These are phyloP conservation scores for Termitomyces sp. DNA, from an alignment of 768 basidiomycete genomes.

Conservation along the genomic window DNA sequence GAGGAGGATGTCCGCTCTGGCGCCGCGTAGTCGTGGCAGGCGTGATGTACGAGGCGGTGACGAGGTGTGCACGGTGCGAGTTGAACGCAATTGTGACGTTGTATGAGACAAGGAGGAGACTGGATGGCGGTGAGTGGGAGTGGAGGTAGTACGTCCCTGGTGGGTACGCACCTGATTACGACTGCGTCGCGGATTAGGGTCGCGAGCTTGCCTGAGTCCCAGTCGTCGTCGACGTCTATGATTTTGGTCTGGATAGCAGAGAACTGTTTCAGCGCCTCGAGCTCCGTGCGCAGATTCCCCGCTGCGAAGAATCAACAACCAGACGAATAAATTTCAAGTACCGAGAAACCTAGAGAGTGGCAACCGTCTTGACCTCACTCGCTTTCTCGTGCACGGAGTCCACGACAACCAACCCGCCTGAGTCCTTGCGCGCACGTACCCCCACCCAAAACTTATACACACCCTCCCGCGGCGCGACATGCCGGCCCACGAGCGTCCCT, in stretches of 20 bases:
- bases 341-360: too few species aligned
- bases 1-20: slow-evolving; percentile 64
- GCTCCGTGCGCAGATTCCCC: slow-evolving; percentile 64
- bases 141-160: too few species aligned
- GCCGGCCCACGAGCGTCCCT: too few species aligned
- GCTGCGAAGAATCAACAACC: too few species aligned
- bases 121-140: neutral
- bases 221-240: slow-evolving; percentile 52
- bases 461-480: too few species aligned
- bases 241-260: slow-evolving; percentile 48
- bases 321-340: too few species aligned
- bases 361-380: too few species aligned
- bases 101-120: neutral
- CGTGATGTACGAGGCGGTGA: neutral
- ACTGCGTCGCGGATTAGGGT: slow-evolving; percentile 60
- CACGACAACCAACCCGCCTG: too few species aligned
- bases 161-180: slow-evolving; percentile 63
- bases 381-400: too few species aligned
- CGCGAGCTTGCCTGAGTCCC: slow-evolving; percentile 45
- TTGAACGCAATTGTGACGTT: neutral
- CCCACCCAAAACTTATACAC: too few species aligned
- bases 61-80: neutral
- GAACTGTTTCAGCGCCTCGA: slow-evolving; percentile 41
- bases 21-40: slow-evolving; percentile 24
- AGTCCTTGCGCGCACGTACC: too few species aligned